Conservation (phyloP, 306 rosid genomes). For the Ochetophila trinervis region DNA sequence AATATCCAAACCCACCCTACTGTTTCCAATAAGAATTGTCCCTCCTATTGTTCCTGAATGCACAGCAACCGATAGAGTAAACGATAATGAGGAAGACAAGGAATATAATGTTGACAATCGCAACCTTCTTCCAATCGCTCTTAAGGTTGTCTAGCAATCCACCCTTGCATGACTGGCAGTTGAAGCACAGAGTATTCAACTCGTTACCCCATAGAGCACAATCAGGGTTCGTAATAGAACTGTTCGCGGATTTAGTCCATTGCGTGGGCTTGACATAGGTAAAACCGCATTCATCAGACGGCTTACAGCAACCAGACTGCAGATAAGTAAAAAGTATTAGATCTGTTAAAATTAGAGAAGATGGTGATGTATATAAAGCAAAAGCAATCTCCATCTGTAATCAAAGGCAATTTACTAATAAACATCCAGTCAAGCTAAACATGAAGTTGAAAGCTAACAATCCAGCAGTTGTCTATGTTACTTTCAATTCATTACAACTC, state of each 20-base stretch:
- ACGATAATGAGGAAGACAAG: constrained; percentile 62
- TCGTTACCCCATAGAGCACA: constrained; percentile 56
- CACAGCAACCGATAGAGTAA: constrained; percentile 75
- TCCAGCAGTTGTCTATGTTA: too few relatives aligned
- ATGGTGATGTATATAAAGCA: neutral
- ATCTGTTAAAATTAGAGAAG: neutral
- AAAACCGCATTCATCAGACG: constrained; percentile 50
- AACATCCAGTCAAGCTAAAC: neutral
- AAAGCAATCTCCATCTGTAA: neutral
- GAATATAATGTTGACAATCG: constrained; percentile 51
- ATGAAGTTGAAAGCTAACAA: too few relatives aligned
- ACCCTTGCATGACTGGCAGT: constrained; percentile 80
- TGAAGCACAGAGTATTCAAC: constrained; percentile 44
- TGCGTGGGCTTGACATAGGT: constrained; percentile 31
- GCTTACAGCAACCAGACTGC: constrained; percentile 94
- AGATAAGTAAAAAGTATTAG: constrained; percentile 7
- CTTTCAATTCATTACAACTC: too few relatives aligned
- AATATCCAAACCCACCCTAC: too few relatives aligned
- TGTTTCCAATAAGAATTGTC: constrained; percentile 43
- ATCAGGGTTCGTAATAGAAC: constrained; percentile 27
- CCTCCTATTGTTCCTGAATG: constrained; percentile 66
- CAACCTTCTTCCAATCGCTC: constrained; percentile 65
- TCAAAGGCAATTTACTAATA: too few relatives aligned
- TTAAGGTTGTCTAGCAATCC: constrained; percentile 70
- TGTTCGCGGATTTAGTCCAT: constrained; percentile 31